phyloP scores from a whole-genome alignment of 331 rosid species.

The Pyracantha coccinea region DNA sequence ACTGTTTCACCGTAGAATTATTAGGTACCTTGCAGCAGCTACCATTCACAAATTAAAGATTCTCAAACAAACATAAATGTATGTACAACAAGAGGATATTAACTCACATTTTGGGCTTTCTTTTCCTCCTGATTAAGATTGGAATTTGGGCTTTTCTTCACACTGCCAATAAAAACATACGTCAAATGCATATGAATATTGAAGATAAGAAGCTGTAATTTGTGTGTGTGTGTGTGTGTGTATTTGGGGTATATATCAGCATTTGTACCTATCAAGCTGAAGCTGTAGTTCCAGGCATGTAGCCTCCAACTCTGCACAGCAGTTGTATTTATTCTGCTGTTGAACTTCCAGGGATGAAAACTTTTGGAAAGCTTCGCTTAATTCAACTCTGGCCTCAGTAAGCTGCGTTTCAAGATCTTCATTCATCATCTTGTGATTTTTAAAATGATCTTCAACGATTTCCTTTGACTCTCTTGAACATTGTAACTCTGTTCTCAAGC shows the following conservation, averaged over 20 bases:
- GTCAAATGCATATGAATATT: constrained; percentile 11
- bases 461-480: constrained; percentile 33
- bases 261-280: constrained; percentile 65
- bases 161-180: constrained; percentile 34
- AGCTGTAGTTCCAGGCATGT: constrained; percentile 66
- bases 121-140: constrained; percentile 36
- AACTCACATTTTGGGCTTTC: constrained; percentile 63
- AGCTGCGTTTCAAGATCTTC: constrained; percentile 40
- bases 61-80: not conserved
- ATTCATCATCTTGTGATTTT: constrained; percentile 23
- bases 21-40: not conserved
- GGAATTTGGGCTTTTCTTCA: constrained; percentile 26
- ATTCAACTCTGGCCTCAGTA: constrained; percentile 33
- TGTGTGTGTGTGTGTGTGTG: not conserved
- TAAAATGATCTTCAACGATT: constrained; percentile 34
- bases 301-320: constrained; percentile 67
- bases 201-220: not conserved
- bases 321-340: constrained; percentile 43
- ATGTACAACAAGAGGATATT: constrained; percentile 10
- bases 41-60: not conserved
- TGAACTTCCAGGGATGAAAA: constrained; percentile 61
- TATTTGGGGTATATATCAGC: not conserved
- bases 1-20: not conserved
- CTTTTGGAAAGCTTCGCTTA: constrained; percentile 43
- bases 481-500: constrained; percentile 51